Conservation (phyloP, 1,284 basidiomycete species). For the Moniliophthora roreri region DNA sequence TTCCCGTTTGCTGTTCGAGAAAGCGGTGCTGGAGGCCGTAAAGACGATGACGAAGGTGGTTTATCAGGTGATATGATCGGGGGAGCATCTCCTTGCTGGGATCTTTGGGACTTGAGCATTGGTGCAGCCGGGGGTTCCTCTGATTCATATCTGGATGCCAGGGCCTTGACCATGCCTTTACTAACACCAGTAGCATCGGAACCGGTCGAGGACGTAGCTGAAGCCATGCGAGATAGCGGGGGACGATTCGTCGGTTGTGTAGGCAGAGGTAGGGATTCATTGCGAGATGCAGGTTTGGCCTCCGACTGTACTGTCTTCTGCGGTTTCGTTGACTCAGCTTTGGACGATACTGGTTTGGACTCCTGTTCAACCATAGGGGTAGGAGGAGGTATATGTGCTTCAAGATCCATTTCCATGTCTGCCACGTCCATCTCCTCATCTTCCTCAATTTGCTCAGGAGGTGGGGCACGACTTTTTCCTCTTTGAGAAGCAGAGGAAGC, state of each 20-base stretch:
- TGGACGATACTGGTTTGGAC: constrained; percentile 4
- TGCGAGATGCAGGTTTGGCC: background rate
- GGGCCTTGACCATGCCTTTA: background rate
- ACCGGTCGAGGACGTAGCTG: background rate
- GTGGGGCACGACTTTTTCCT: constrained; percentile 1
- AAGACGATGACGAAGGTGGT: background rate
- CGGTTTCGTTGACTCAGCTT: constrained; percentile 8
- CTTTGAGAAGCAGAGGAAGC: constrained; percentile 1
- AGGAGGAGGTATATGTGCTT: constrained; percentile 3
- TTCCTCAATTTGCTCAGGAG: too few species aligned
- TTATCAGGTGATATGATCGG: background rate
- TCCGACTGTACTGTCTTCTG: background rate
- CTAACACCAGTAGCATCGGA: background rate
- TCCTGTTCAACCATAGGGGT: constrained; percentile 1
- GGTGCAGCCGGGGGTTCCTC: background rate
- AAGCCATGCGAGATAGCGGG: constrained; percentile 1
- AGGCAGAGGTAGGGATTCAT: background rate
- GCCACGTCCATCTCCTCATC: constrained; percentile 17
- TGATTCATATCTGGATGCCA: constrained; percentile 2
- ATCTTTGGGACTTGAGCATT: constrained; percentile 12
- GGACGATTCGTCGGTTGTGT: background rate
- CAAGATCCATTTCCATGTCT: constrained; percentile 11
- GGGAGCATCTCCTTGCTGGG: constrained; percentile 7
- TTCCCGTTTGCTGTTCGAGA: background rate
- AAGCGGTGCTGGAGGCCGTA: background rate